Evolutionary conservation across 2,329 filamentous ascomycete species (phyloP), one percentile per base, ranked within the genome.

Genomic region (Dactylellina sp.): DNA sequence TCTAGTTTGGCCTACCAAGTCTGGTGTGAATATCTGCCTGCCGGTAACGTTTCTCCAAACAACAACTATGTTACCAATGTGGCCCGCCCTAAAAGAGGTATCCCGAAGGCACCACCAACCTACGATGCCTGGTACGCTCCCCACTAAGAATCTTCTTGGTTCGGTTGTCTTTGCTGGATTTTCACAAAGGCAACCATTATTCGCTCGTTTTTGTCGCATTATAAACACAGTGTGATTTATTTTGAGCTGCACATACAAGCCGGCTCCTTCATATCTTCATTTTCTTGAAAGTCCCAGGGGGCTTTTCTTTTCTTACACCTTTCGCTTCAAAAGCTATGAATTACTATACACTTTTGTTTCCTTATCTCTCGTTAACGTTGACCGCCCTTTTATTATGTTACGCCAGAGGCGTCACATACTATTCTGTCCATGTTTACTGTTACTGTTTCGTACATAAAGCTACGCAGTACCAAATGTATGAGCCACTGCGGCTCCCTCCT

Each of bases 21-120:
- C 25, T 74, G 70, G 70, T 75, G 71, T 56, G 71, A 75, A 24
- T 75, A 46, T 24, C 37, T 1, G 2, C 71, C 71, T 32, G 49
- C 71, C 14, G 71, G 71, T 4, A 75, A 75, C 37, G 59, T 75
- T 6, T 47, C 61, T n/a, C 70, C 70, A 1, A 22, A 20, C 0
- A 25, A 46, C 40, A 53, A 74, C 49, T 74, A 74, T 42, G 35
- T 32, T 2, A 24, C 16, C 12, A 74, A 74, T 9, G 70, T 74
- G 14, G 70, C 47, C 18, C 61, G 56, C 5, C 12, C 70, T 16
- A 56, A 35, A 7, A 32, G 40, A 1, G 55, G 55, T 12, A 50
- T 74, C 35, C 70, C 70, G 2, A n/a, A 32, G n/a, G 61, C 70
- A 9, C 70, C 70, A n/a, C 55, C 70, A 24, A 66, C 70, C 6